Base-by-base conservation (phyloP, 495 filamentous ascomycete genomes). In the Apodospora peruviana region DNA sequence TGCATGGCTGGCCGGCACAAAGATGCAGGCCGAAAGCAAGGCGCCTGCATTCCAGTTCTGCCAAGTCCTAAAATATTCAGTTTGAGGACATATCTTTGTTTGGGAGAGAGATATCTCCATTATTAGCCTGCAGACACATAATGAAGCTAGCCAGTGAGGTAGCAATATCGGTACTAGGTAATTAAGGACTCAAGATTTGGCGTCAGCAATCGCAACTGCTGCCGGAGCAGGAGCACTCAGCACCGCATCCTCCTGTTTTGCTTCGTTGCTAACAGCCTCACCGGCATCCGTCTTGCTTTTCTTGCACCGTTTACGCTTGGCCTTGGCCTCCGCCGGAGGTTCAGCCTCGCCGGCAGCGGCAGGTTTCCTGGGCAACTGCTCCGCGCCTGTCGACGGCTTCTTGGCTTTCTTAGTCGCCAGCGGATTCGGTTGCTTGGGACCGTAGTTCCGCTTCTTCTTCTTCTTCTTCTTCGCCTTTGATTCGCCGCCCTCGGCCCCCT, bases 361-460 rank as follows among this genome's bases (percentile, higher is more conserved):
- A 9, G 44, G 34, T 48, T 56, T 61, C 40, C 40, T 51, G 14
- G 60, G 43, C 21, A 47, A 52, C 40, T 50, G 35, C 50, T 37
- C 29, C 47, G 7, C 5, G 49, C 39, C 41, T 52, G 36, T 41
- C 18, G 43, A 44, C 51, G 21, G 40, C 51, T 52, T 61, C 51
- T 62, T 66, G 32, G 54, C 41, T 71, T 96, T 98, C 76, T 88
- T 94, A 55, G 95, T 70, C 50, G 89, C 83, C 53, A 97, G 71
- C 9, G 93, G 93, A 73, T 98, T 98, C 8, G 91, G 90, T 7
- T 75, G 84, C 66, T 91, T 96, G 0, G 71, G 76, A 17, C 91
- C 90, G 51, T 80, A 74, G 9, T 5, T 39, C 43, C 65, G 69
- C 55, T 74, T 85, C 51, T 75, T 71, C 56, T 78, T 86, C 60